A percentile compares a stretch with the other conserved stretches of the same genome.
phyloP scores from a whole-genome alignment of 208 protist species.

The Acanthamoeba lenticulata region DNA sequence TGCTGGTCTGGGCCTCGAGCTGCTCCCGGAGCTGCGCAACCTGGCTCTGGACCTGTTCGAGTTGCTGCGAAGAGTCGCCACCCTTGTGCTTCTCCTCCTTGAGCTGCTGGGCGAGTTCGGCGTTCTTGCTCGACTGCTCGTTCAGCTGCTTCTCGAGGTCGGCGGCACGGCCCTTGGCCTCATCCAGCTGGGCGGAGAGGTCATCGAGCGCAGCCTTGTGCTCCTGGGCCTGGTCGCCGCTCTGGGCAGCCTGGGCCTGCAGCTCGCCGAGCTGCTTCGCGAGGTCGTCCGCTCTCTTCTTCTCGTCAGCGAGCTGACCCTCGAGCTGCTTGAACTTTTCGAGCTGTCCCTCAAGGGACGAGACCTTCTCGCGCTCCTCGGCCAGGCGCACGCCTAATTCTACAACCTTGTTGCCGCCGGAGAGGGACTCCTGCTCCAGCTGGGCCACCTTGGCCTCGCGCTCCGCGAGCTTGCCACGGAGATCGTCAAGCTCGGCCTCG shows the following conservation, averaged over 20 bases:
- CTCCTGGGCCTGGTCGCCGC: not conserved
- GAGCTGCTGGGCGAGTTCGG: not conserved
- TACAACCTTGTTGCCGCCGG: conserved; percentile 36
- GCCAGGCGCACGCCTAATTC: not conserved
- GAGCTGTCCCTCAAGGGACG: not conserved
- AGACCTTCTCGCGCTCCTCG: conserved; percentile 10
- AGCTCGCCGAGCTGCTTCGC: conserved; percentile 31
- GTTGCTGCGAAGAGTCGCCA: not conserved
- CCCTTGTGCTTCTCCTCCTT: not conserved
- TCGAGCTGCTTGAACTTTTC: not conserved
- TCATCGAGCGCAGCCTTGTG: not conserved
- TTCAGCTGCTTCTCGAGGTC: not conserved
- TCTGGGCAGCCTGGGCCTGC: not conserved
- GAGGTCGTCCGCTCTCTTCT: not conserved
- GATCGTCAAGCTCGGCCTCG: not conserved
- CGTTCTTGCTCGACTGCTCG: not conserved
- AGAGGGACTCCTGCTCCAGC: conserved; percentile 18
- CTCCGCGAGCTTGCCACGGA: not conserved
- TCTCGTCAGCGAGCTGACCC: not conserved
- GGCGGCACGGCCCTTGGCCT: not conserved
- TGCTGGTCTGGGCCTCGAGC: not conserved
- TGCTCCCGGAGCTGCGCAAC: too few relatives aligned
- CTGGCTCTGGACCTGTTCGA: not conserved
- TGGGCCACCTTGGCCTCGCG: not conserved
- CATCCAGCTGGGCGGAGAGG: not conserved